Conservation (phyloP, 257 asterid species). For the Marsdenia floribunda region DNA sequence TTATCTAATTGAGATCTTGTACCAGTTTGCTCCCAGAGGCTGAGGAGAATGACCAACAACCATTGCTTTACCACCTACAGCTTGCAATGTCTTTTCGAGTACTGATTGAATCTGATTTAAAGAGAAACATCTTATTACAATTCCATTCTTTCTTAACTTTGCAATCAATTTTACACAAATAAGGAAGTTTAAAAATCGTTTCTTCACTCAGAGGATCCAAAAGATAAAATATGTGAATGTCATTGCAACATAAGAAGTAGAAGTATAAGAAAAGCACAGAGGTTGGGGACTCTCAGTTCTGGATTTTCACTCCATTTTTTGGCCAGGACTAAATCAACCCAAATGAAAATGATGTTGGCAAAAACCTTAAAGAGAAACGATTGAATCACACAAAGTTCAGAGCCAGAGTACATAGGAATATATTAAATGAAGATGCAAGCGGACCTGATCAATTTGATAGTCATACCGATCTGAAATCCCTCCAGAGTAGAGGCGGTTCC, state of each 20-base stretch:
- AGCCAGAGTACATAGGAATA: not conserved
- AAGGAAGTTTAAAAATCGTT: no score
- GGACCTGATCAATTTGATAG: slow-evolving; percentile 66
- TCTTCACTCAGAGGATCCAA: not conserved
- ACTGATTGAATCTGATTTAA: slow-evolving; percentile 56
- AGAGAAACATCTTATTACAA: not conserved
- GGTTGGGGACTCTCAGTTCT: not conserved
- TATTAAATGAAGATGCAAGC: not conserved
- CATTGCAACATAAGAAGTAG: not conserved
- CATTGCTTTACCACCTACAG: slow-evolving; percentile 84
- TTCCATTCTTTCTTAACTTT: no score
- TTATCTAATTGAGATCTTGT: slow-evolving; percentile 14
- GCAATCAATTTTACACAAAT: no score
- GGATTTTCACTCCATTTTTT: no score
- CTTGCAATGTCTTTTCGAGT: slow-evolving; percentile 72
- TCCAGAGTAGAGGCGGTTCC: slow-evolving; percentile 92
- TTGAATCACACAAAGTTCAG: not conserved
- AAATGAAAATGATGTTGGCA: not conserved
- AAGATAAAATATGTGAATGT: not conserved
- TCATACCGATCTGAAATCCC: slow-evolving; percentile 55
- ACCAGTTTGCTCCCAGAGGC: slow-evolving; percentile 83
- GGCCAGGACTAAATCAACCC: not conserved
- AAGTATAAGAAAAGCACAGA: not conserved
- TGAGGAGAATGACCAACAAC: slow-evolving; percentile 99
- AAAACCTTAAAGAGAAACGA: no score